Base-by-base conservation (phyloP, 1,139 yeast genomes). In the Debaryomycetaceae sp. region DNA sequence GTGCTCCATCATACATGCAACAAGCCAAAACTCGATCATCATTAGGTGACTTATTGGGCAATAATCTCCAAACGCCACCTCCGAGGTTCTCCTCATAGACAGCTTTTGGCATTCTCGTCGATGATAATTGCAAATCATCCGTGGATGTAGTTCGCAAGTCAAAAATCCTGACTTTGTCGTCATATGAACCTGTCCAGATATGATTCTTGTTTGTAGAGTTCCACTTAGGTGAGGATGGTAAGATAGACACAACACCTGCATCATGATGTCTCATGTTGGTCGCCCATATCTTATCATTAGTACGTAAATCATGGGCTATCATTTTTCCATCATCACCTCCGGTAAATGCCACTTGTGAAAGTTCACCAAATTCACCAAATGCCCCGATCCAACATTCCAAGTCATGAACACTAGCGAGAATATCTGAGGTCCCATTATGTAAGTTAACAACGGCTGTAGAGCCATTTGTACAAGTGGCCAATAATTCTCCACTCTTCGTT, bases 1-100 rank as follows among this genome's bases (percentile, higher is more conserved):
- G 72, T 0, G 96, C 97, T 11, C 99, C 99, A 55, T 89, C 93
- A 57, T 93, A 91, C 98, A 93, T 93, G 59, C 97, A 89, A 58
- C 98, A 91, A 0, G 83, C 82, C 43, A 91, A 67, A 0, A 91
- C 69, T 46, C 79, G 60, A 42, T 75, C 60, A 43, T 75, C 78
- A 9, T 59, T 57, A 3, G 53, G 52, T 1, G 50, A 45, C 0
- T 85, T 83, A 35, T 78, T 70, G 2, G 96, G 96, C 2, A 83
- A 67, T 45, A 93, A 72, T 53, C 96, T 70, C 99, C 99, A 93
- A 3, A 91, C 98, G 1, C 99, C 99, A 6, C 98, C 98, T 1
- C 91, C 93, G 1, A 91, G 68, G 43, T 85, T 78, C 36, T 72
- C 66, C 41, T 68, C 67, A 22, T 69, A 60, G 5, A 60, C 51